Percentiles rank a stretch among this genome's conserved stretches.
phyloP scores from a whole-genome alignment of 257 asterid genomes.

The Petunia secreta region DNA sequence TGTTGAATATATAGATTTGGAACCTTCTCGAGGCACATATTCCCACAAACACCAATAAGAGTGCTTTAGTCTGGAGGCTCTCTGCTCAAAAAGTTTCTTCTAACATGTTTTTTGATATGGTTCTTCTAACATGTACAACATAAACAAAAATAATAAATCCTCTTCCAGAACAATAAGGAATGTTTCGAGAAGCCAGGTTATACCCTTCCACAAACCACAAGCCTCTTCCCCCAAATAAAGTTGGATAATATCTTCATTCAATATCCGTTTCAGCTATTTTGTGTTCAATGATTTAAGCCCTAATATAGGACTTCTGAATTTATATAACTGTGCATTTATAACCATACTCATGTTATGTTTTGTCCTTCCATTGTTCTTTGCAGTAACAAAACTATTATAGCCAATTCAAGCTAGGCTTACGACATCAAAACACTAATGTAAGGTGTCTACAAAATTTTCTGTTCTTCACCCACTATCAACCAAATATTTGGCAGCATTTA shows the following conservation, averaged over 20 bases:
- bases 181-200: background rate
- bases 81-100: background rate
- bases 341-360: background rate
- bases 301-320: background rate
- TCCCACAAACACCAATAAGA: background rate
- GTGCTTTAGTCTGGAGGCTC: background rate
- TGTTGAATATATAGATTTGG: background rate
- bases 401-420: background rate
- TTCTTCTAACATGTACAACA: background rate
- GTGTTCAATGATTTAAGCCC: background rate
- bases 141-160: background rate
- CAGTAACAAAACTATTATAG: background rate
- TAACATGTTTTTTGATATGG: background rate
- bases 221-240: constrained; percentile 1
- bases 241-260: background rate
- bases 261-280: background rate
- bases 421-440: background rate
- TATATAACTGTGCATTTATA: background rate
- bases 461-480: background rate
- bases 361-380: background rate
- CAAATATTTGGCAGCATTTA: background rate
- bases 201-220: background rate
- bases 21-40: background rate
- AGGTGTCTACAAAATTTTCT: background rate
- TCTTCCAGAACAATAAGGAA: background rate